Evolutionary conservation across 106 monocot species (phyloP).

Genomic region (Hemerocallis citrina): DNA sequence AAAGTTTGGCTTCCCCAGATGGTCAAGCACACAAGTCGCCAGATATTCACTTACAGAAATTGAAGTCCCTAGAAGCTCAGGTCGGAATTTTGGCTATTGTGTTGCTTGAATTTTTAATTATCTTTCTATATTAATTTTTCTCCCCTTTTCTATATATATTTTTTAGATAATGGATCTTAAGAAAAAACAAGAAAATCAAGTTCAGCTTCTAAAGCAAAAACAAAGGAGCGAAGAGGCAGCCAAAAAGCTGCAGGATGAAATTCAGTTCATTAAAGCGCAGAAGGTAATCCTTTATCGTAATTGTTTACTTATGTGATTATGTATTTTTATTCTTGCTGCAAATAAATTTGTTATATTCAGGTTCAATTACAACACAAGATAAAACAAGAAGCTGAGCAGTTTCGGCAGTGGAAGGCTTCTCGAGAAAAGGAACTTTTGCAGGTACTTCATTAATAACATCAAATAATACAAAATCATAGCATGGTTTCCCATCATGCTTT

Average conservation of each 20-base stretch:
- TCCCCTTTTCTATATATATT: not conserved
- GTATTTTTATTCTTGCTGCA: too few species aligned
- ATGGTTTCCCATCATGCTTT: too few species aligned
- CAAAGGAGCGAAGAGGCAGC: constrained; percentile 96
- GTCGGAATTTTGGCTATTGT: constrained; percentile 17
- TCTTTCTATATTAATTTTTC: not conserved
- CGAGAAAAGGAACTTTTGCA: constrained; percentile 95
- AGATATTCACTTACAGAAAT: constrained; percentile 76
- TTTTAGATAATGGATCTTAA: constrained; percentile 87
- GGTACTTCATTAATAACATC: constrained; percentile 25
- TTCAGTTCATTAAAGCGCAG: constrained; percentile 90
- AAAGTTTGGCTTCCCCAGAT: constrained; percentile 59
- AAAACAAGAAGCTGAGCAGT: constrained; percentile 93
- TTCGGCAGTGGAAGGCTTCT: constrained; percentile 93
- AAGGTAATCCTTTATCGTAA: constrained; percentile 37
- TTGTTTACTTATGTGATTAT: not conserved
- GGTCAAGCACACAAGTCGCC: constrained; percentile 54
- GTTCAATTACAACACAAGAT: constrained; percentile 98
- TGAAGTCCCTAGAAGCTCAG: constrained; percentile 92
- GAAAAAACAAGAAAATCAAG: constrained; percentile 98
- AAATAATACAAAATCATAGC: too few species aligned
- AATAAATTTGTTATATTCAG: constrained; percentile 22
- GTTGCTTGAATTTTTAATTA: constrained; percentile 2
- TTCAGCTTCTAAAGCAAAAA: constrained; percentile 93
- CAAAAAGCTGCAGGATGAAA: constrained; percentile 95